Percentiles rank a stretch among this genome's conserved stretches.
Conservation (phyloP, 306 rosid species). For the Medicago ruthenica region DNA sequence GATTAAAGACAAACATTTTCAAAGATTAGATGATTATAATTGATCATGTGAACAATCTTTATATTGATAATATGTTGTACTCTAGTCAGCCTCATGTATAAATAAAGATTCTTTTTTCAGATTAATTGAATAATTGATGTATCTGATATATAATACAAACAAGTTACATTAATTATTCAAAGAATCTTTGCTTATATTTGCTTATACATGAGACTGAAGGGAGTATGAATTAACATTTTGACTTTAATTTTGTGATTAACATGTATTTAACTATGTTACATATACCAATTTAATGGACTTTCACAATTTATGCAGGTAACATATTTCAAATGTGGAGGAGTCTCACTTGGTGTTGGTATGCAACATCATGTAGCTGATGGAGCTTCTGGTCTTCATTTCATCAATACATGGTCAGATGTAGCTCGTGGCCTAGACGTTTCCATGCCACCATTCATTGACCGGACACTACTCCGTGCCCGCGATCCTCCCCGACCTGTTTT, state of each 20-base stretch:
- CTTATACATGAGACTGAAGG: too few species aligned
- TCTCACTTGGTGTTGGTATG: conserved; percentile 91
- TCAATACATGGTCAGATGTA: conserved; percentile 91
- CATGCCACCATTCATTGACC: conserved; percentile 72
- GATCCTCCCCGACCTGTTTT: conserved; percentile 81
- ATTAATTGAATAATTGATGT: too few species aligned
- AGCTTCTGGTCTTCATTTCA: conserved; percentile 83
- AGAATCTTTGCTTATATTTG: too few species aligned
- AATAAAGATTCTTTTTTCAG: too few species aligned
- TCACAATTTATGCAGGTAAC: conserved; percentile 63
- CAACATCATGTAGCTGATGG: conserved; percentile 92
- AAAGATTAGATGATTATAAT: too few species aligned
- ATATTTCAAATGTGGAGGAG: conserved; percentile 90
- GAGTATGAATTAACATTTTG: too few species aligned
- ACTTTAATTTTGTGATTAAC: neutral
- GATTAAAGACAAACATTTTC: too few species aligned
- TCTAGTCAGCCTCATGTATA: too few species aligned
- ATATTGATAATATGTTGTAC: too few species aligned
- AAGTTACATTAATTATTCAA: too few species aligned
- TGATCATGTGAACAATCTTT: too few species aligned
- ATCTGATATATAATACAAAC: too few species aligned
- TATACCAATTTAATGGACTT: neutral
- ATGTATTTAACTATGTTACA: neutral
- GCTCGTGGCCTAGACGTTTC: conserved; percentile 80
- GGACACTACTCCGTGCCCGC: conserved; percentile 71